Evolutionary conservation across 2,329 filamentous ascomycete genomes (phyloP).

Genomic region (Alternaria sp.): DNA sequence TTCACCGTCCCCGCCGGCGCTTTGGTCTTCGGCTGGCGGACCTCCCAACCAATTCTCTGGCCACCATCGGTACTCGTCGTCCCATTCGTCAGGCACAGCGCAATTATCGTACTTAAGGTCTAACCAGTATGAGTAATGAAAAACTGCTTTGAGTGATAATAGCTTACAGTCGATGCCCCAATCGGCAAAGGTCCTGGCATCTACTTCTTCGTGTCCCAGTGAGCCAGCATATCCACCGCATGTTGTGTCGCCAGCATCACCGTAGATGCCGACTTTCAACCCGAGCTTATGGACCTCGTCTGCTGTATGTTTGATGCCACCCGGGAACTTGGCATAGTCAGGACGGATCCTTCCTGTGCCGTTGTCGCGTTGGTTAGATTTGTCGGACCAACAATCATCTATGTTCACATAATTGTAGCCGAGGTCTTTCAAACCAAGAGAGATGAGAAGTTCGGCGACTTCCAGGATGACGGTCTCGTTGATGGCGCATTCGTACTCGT

Average conservation of each 20-base stretch:
- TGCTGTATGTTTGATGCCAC: slow-evolving; percentile 63
- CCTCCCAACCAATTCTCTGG: slow-evolving; percentile 46
- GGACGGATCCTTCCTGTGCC: slow-evolving; percentile 42
- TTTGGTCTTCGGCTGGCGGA: slow-evolving; percentile 52
- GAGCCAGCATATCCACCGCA: slow-evolving; percentile 65
- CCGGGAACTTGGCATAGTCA: slow-evolving; percentile 63
- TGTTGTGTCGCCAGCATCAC: slow-evolving; percentile 58
- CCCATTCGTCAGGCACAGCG: slow-evolving; percentile 46
- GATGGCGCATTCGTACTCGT: slow-evolving; percentile 29
- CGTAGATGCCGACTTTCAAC: slow-evolving; percentile 69
- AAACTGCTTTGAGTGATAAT: too few relatives aligned
- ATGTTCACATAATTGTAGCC: slow-evolving; percentile 59
- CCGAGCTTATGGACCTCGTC: slow-evolving; percentile 62
- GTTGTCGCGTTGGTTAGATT: slow-evolving; percentile 51
- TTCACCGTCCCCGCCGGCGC: slow-evolving; percentile 21
- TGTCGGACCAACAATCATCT: slow-evolving; percentile 64
- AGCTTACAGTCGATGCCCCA: slow-evolving; percentile 42
- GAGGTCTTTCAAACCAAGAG: slow-evolving; percentile 27
- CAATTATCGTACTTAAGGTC: slow-evolving; percentile 46
- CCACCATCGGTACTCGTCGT: slow-evolving; percentile 50
- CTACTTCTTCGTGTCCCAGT: slow-evolving; percentile 62
- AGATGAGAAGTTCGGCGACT: slow-evolving; percentile 20
- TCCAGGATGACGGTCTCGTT: slow-evolving; percentile 28
- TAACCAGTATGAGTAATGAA: not conserved
- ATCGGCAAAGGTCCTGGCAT: slow-evolving; percentile 61